These are phyloP conservation scores for Cinchona pubescens DNA, from an alignment of 257 asterid species.

Conservation along the genomic window DNA sequence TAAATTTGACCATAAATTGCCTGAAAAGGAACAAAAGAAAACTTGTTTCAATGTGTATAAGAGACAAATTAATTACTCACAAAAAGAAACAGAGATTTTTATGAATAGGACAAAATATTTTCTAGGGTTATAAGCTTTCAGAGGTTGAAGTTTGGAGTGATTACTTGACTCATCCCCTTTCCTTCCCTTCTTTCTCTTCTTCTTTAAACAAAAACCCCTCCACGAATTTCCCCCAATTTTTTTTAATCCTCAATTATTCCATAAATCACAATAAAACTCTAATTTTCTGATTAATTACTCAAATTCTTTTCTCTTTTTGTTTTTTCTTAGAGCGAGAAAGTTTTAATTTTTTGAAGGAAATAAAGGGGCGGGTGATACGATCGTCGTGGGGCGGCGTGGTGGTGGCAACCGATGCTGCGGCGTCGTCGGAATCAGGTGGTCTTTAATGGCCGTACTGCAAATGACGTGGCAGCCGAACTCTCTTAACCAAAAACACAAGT, in stretches of 20 bases:
- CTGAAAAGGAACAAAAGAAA: too few relatives aligned
- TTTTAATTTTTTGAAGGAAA: constrained; percentile 21
- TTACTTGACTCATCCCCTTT: too few relatives aligned
- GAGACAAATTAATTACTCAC: too few relatives aligned
- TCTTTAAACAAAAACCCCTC: neutral
- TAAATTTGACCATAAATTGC: too few relatives aligned
- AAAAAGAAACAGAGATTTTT: too few relatives aligned
- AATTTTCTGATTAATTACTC: neutral
- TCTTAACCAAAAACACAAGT: constrained; percentile 67
- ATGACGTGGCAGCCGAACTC: constrained; percentile 97
- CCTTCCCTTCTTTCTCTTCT: constrained; percentile 7
- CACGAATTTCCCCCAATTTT: too few relatives aligned
- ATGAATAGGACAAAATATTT: too few relatives aligned
- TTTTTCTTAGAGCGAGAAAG: neutral
- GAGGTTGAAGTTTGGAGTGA: too few relatives aligned
- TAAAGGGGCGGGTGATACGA: constrained; percentile 23
- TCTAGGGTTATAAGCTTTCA: too few relatives aligned
- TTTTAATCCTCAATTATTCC: neutral
- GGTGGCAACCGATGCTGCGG: constrained; percentile 11
- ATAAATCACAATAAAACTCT: constrained; percentile 7
- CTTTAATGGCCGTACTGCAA: constrained; percentile 85
- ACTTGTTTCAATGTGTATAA: too few relatives aligned
- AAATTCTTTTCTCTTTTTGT: too few relatives aligned
- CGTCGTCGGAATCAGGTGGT: constrained; percentile 47
- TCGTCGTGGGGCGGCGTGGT: constrained; percentile 24